Conservation (phyloP, 306 rosid genomes). For the Prunus fruticosa region DNA sequence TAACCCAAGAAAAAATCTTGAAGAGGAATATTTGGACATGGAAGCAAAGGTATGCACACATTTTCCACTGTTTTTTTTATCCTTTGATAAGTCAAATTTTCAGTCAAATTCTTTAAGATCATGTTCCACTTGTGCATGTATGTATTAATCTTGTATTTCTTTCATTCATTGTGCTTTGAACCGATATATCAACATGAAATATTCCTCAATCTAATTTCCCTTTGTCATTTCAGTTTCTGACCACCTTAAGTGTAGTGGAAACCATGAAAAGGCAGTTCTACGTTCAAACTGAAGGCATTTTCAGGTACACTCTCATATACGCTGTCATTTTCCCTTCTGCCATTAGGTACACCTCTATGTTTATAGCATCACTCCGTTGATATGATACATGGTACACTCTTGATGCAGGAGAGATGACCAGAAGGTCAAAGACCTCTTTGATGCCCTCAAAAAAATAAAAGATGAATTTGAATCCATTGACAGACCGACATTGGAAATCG, state of each 20-base stretch:
- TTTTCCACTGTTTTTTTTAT: not conserved
- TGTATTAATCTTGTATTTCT: not conserved
- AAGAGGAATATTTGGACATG: constrained; percentile 67
- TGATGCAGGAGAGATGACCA: constrained; percentile 66
- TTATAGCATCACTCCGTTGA: constrained; percentile 9
- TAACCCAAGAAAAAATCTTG: constrained; percentile 52
- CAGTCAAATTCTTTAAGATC: not conserved
- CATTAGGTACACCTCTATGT: not conserved
- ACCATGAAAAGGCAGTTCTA: constrained; percentile 59
- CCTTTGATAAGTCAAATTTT: not conserved
- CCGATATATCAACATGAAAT: not conserved
- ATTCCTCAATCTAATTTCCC: constrained; percentile 7
- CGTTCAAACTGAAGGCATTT: constrained; percentile 60
- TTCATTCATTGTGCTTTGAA: not conserved
- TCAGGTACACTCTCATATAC: constrained; percentile 40
- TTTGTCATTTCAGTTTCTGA: constrained; percentile 53
- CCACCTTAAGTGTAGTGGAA: constrained; percentile 60
- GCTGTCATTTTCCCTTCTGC: constrained; percentile 10
- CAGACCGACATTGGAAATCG: constrained; percentile 63
- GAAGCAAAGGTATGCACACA: constrained; percentile 64
- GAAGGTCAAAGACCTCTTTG: constrained; percentile 52
- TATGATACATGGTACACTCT: constrained; percentile 8
- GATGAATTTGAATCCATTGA: constrained; percentile 66
- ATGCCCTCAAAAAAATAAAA: constrained; percentile 51
- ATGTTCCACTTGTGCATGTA: not conserved